These are phyloP conservation scores for Trichoderma breve DNA, from an alignment of 2,329 filamentous ascomycete species.

Conservation along the genomic window DNA sequence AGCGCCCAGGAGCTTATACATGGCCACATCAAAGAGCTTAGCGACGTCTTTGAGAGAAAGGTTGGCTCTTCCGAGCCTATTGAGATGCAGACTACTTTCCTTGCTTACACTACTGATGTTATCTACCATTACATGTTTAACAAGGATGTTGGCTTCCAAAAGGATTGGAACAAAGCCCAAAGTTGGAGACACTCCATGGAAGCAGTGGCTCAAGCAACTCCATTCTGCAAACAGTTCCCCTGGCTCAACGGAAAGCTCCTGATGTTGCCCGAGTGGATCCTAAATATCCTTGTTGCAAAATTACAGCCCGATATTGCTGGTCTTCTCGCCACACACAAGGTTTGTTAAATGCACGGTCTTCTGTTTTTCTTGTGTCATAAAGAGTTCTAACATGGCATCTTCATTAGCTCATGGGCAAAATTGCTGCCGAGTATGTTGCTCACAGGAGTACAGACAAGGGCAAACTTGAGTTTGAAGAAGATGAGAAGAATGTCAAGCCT, in stretches of 20 bases:
- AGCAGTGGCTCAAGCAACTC: background rate
- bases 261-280: background rate
- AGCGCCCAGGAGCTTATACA: background rate
- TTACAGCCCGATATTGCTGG: background rate
- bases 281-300: background rate
- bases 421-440: background rate
- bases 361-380: background rate
- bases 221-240: constrained; percentile 11
- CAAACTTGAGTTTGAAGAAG: background rate
- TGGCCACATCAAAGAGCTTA: background rate
- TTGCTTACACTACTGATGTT: background rate
- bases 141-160: background rate
- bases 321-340: background rate
- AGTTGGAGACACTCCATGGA: background rate
- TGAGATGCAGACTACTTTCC: background rate
- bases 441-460: background rate
- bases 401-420: background rate
- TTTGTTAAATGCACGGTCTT: background rate
- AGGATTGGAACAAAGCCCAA: background rate
- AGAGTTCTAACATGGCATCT: background rate
- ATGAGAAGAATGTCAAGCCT: background rate
- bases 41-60: background rate
- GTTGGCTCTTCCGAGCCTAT: background rate
- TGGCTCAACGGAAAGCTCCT: constrained; percentile 1
- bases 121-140: background rate